Evolutionary conservation across 2,329 filamentous ascomycete species (phyloP).

Genomic region (Mariannaea sp.): DNA sequence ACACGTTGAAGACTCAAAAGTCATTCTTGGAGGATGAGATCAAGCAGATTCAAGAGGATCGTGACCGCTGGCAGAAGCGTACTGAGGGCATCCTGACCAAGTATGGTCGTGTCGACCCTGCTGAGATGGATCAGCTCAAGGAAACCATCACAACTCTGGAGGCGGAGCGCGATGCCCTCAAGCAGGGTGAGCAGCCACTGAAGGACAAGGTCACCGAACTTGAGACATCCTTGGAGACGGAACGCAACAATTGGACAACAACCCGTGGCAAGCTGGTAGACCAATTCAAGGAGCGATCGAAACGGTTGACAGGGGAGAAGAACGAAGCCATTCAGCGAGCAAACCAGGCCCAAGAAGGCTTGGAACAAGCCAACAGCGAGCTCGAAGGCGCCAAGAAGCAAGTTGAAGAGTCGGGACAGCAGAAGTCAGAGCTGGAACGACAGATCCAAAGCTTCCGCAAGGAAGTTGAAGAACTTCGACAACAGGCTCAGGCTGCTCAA

Average conservation of each 20-base stretch:
- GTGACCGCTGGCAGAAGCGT: constrained; percentile 93
- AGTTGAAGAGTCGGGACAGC: constrained; percentile 39
- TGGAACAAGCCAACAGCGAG: constrained; percentile 57
- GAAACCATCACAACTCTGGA: constrained; percentile 71
- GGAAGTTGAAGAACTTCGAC: constrained; percentile 46
- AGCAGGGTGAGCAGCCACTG: constrained; percentile 55
- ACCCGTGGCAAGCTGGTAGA: constrained; percentile 60
- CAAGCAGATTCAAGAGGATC: constrained; percentile 85
- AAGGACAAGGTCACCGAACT: constrained; percentile 58
- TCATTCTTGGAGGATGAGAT: constrained; percentile 86
- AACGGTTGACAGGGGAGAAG: constrained; percentile 59
- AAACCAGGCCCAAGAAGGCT: constrained; percentile 55
- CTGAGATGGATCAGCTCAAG: constrained; percentile 88
- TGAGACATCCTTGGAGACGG: constrained; percentile 57
- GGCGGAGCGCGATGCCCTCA: constrained; percentile 64
- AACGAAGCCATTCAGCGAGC: constrained; percentile 57
- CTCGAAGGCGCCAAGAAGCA: constrained; percentile 55
- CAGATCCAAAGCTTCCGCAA: constrained; percentile 51
- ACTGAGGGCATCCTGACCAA: constrained; percentile 95
- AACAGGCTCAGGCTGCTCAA: constrained; percentile 44
- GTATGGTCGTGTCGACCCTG: constrained; percentile 93
- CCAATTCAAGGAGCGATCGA: constrained; percentile 66
- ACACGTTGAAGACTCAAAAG: constrained; percentile 81
- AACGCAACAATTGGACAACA: constrained; percentile 59
- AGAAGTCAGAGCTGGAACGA: constrained; percentile 47